Evolutionary conservation across 2,329 filamentous ascomycete species (phyloP).

Genomic region (Fusarium mundagurra): DNA sequence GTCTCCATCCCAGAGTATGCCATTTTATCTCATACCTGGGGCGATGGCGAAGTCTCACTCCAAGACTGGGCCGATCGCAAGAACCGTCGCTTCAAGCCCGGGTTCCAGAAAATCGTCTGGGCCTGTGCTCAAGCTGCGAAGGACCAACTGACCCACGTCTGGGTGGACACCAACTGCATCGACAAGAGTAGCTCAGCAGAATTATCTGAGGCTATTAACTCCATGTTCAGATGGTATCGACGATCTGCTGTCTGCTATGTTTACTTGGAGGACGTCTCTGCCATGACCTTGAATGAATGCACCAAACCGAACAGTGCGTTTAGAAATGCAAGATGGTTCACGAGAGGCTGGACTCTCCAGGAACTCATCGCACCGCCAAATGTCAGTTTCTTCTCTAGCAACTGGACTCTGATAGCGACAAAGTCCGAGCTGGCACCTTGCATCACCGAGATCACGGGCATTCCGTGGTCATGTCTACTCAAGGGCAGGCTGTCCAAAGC

Average conservation of each 20-base stretch:
- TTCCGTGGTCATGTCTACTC: background rate
- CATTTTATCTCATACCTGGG: background rate
- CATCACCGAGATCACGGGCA: background rate
- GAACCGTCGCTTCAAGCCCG: background rate
- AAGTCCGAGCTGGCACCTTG: fast-evolving
- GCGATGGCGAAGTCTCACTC: background rate
- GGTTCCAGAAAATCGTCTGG: background rate
- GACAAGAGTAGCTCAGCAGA: background rate
- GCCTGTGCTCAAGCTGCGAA: background rate
- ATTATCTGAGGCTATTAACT: background rate
- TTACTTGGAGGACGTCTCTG: background rate
- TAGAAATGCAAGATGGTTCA: background rate
- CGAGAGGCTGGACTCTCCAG: background rate
- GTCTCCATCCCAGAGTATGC: background rate
- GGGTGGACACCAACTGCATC: background rate
- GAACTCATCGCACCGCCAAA: background rate
- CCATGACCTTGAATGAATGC: background rate
- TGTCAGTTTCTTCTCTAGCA: background rate
- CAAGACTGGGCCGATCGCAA: background rate
- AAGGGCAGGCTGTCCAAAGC: background rate
- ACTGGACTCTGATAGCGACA: background rate
- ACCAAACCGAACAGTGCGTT: background rate
- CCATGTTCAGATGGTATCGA: background rate
- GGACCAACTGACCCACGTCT: background rate
- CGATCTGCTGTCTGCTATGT: background rate